Evolutionary conservation across 75 land plant species (phyloP).

Genomic region (Gnetum montanum): DNA sequence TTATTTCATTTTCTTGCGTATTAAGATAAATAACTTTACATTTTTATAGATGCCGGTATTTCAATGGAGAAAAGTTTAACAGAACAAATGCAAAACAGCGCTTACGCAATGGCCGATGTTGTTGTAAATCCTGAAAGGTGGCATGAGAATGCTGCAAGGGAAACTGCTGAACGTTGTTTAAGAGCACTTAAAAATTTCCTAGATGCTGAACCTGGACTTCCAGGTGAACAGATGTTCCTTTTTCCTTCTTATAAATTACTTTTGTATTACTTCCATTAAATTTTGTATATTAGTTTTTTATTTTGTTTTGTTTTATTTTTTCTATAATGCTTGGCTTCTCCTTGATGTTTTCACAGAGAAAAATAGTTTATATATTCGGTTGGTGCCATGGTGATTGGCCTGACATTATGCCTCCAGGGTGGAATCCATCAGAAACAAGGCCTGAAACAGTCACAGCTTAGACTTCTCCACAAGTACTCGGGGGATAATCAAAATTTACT

Average conservation of each 20-base stretch:
- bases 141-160: constrained; percentile 48
- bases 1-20: too few species aligned
- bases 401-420: constrained; percentile 81
- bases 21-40: too few species aligned
- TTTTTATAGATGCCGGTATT: too few species aligned
- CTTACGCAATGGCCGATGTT: constrained; percentile 70
- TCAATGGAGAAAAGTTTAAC: too few species aligned
- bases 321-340: neutral
- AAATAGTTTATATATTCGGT: constrained; percentile 78
- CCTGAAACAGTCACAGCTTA: constrained; percentile 1
- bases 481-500: too few species aligned
- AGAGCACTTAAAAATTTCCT: constrained; percentile 77
- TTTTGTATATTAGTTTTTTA: neutral
- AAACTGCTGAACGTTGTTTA: constrained; percentile 72
- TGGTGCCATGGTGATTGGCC: constrained; percentile 99
- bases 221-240: constrained; percentile 69
- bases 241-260: too few species aligned
- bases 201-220: constrained; percentile 69
- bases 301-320: neutral
- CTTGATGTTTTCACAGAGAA: constrained; percentile 44
- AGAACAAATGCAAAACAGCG: constrained; percentile 25
- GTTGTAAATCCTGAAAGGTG: constrained; percentile 81
- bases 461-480: too few species aligned
- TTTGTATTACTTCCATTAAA: neutral
- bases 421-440: constrained; percentile 49